Base-by-base conservation (phyloP, 1,139 yeast genomes). In the Blastobotrys proliferans region DNA sequence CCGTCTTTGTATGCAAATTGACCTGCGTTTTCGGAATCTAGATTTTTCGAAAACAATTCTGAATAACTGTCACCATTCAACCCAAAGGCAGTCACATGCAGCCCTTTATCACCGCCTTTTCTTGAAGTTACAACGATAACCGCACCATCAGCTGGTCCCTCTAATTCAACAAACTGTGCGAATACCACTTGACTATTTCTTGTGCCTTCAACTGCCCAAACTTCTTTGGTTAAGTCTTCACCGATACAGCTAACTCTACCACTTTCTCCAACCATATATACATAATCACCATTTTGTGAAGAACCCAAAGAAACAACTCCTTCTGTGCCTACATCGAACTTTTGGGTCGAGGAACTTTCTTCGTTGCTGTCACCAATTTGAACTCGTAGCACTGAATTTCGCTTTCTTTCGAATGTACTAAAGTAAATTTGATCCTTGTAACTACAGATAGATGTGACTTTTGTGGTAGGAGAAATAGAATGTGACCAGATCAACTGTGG, bases 401-500 rank as follows among this genome's bases (percentile, higher is more conserved):
- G 56, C 34, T 58, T 58, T 28, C 64, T 53, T 44, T 61, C 64
- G 17, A 45, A 37, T 14, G 50, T 52, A 11, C 56, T 63, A 27
- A 31, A 45, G 29, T 38, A 37, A 9, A 42, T 21, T 5, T 28
- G 4, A 3, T 36, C 27, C 2, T 6, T 13, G 11, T n/a, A 3
- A 14, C 31, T 20, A 45, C 53, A 59, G 5, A 51, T 56, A 11
- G 56, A 46, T 2, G 42, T 21, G 32, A 36, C 14, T 16, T 65
- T 51, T 21, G 77, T 70, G 10, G 75, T 71, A 4, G 92, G 92
- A 3, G 87, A 75, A 31, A 84, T 69, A 4, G 92, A 77, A 56
- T 76, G 74, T 0, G 87, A 79, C 83, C 92, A 83, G 34, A 79
- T 67, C 53, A 85, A 67, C 56, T 79, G 83, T 11, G 95, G 95